These are phyloP conservation scores for Epichloe glyceriae DNA, from an alignment of 2,329 filamentous ascomycete genomes.

Conservation along the genomic window DNA sequence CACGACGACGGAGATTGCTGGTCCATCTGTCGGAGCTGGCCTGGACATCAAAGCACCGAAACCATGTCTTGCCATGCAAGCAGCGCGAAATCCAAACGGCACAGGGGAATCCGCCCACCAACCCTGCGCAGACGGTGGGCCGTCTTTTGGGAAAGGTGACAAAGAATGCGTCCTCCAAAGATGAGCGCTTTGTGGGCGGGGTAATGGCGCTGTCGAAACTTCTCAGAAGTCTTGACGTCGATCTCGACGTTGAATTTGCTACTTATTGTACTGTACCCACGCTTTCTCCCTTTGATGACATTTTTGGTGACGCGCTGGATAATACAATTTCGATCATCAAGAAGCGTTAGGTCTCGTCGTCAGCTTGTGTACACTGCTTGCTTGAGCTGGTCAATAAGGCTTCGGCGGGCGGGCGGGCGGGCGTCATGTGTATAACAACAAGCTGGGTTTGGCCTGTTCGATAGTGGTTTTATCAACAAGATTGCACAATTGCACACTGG, in stretches of 20 bases:
- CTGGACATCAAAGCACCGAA: background rate
- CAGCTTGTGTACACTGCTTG: no score
- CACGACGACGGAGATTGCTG: background rate
- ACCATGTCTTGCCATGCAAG: background rate
- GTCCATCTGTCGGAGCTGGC: background rate
- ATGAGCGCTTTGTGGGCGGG: background rate
- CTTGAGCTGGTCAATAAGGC: no score
- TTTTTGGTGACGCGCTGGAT: no score
- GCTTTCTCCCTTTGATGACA: no score
- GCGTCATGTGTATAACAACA: no score
- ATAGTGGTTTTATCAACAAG: background rate
- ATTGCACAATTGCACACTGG: background rate
- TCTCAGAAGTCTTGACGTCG: background rate
- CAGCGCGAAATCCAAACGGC: background rate
- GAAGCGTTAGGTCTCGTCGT: no score
- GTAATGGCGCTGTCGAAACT: background rate
- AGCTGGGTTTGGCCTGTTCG: background rate
- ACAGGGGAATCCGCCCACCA: background rate
- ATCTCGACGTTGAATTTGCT: background rate
- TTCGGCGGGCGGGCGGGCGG: no score
- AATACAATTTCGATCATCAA: no score
- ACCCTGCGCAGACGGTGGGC: background rate
- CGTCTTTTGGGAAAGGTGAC: background rate
- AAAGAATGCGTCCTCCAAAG: background rate
- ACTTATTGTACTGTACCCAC: no score